These are phyloP conservation scores for Metschnikowia proteae DNA, from an alignment of 805 yeast species.

Conservation along the genomic window DNA sequence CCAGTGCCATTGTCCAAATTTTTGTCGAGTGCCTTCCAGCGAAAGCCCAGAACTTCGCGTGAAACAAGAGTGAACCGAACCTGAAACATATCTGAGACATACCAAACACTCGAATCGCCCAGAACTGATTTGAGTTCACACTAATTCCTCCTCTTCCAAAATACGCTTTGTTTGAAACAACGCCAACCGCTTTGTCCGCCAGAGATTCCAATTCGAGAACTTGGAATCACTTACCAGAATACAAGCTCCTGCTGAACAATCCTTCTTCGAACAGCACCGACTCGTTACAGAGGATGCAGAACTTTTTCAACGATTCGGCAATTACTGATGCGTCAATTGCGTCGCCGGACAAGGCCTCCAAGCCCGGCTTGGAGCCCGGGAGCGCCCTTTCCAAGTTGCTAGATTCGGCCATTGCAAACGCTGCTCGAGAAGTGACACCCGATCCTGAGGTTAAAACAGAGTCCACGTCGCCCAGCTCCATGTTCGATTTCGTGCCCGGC, in stretches of 20 bases:
- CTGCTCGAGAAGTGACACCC: slow-evolving; percentile 43
- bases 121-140: too few species aligned
- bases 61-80: background rate
- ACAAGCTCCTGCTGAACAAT: too few species aligned
- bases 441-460: slow-evolving; percentile 21
- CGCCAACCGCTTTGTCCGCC: background rate
- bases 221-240: too few species aligned
- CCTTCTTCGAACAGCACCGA: too few species aligned
- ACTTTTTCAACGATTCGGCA: slow-evolving; percentile 17
- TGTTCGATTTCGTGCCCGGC: slow-evolving; percentile 12
- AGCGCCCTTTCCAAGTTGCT: slow-evolving; percentile 39
- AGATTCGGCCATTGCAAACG: slow-evolving; percentile 46
- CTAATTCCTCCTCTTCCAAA: background rate
- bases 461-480: slow-evolving; percentile 7
- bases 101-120: too few species aligned
- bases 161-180: background rate
- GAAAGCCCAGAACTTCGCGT: too few species aligned
- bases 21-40: too few species aligned
- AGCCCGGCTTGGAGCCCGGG: slow-evolving; percentile 25
- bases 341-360: slow-evolving; percentile 2
- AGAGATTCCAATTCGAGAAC: background rate
- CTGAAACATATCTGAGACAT: background rate
- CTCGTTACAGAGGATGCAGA: background rate
- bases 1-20: too few species aligned
- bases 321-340: slow-evolving; percentile 14